Evolutionary conservation across 1,284 basidiomycete genomes (phyloP), one percentile per base, ranked within the genome.

Genomic region (Cryptococcus deneoformans): DNA sequence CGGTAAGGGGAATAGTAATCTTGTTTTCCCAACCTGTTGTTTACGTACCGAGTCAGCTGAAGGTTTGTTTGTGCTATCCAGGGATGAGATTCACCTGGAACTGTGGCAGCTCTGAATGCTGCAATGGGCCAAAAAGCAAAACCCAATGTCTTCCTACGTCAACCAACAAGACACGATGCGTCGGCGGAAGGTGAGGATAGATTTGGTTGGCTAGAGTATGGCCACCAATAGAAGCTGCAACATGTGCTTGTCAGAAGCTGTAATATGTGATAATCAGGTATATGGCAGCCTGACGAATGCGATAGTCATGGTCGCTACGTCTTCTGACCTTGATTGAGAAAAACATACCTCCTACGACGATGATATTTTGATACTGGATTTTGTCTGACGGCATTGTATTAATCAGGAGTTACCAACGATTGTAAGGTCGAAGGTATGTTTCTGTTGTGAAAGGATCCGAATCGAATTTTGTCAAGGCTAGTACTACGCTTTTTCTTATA

Each of bases 111-210:
- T 47, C 79, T 66, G 11, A 80, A 67, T 11, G 68, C 63, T 2
- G 68, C 70, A 38, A 78, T 66, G 1, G 72, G 63, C 66, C 70
- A 78, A 44, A 70, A 77, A 0, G 69, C 65, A 37, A 67, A 75
- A 6, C 67, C 69, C 36, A 67, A 62, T 9, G 73, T n/a, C n/a
- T n/a, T n/a, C n/a, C n/a, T n/a, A n/a, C 68, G 52, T 80, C 80
- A 54, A 81, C 72, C 2, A 81, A 62, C 5, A 81, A 64, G 52
- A 81, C 62, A 2, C 79, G 71, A 56, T 79, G 73, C 6, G 69
- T 66, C 1, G 56, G n/a, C 0, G 79, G 76, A 2, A 81, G 57
- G 44, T 62, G 65, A 36, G 66, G 54, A 2, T 62, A 59, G 14
- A 81, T 67, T 0, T 52, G 44, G n/a, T 71, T 71, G 51, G 70